These are phyloP conservation scores for Lentinula raphanica DNA, from an alignment of 768 basidiomycete genomes.

Conservation along the genomic window DNA sequence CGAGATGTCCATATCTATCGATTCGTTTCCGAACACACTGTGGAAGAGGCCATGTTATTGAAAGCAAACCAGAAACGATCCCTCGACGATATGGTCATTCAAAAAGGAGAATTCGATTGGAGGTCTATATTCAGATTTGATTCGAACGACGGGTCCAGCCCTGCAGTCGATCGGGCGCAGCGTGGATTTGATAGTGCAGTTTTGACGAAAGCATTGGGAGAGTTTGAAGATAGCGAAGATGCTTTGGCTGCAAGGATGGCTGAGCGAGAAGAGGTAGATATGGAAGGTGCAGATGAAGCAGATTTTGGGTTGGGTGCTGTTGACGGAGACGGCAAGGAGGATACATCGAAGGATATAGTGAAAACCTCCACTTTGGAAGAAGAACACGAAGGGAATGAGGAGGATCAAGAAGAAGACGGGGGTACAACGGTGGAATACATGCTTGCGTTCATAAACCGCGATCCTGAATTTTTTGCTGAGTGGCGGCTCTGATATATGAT, in stretches of 20 bases:
- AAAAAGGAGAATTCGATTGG: conserved; percentile 95
- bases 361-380: not conserved
- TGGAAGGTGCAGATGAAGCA: conserved; percentile 74
- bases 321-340: not conserved
- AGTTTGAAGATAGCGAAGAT: conserved; percentile 87
- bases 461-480: conserved; percentile 67
- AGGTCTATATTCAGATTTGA: conserved; percentile 72
- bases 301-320: conserved; percentile 50
- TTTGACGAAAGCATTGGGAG: conserved; percentile 70
- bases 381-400: conserved; percentile 30
- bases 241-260: conserved; percentile 76
- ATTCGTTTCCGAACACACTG: conserved; percentile 83
- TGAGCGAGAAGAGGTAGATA: conserved; percentile 60
- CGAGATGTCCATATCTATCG: conserved; percentile 96
- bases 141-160: conserved; percentile 29
- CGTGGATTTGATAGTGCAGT: not conserved
- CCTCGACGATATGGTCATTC: conserved; percentile 86
- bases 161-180: not conserved
- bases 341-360: not conserved
- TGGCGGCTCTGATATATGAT: conserved; percentile 43
- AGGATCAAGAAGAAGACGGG: conserved; percentile 51
- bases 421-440: conserved; percentile 84
- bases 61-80: conserved; percentile 98
- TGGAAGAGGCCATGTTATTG: conserved; percentile 93
- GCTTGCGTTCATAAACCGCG: conserved; percentile 57